Base-by-base conservation (phyloP, 2,329 filamentous ascomycete genomes). In the Davidsoniella eucalypti region DNA sequence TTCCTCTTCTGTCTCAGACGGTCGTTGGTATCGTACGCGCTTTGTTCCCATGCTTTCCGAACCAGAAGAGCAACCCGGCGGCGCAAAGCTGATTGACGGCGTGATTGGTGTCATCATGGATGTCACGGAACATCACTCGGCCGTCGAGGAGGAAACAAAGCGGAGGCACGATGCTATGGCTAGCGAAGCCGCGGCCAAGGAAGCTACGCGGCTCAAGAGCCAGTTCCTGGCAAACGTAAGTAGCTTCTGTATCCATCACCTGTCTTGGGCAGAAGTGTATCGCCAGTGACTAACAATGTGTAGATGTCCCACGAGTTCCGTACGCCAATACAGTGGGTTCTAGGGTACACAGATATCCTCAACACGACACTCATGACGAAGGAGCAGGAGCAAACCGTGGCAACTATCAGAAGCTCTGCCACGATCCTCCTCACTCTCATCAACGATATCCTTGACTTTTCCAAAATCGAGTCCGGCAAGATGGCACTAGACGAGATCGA, bases 401-500 rank as follows among this genome's bases (percentile, higher is more conserved):
- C 86, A 56, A 87, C 86, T 54, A 85, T 90, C 5, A 80, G 85
- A 58, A 73, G 82, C 47, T 88, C 83, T 5, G 84, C 82, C 0
- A 87, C 90, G 55, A 86, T 84, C 2, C 67, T 94, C 2, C 69
- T 94, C 17, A 90, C 85, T 0, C 82, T 94, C 39, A 93, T 94
- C 63, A 93, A 94, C 59, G 87, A 94, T 58, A 93, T 93, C 50
- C 68, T 94, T 1, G 87, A 93, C 63, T 88, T 93, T 61, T 92
- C 85, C 3, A 93, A 93, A 62, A 80, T 87, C 1, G 84, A 88
- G 60, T 85, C 81, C 7, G 84, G 84, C 2, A 71, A 80, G 6
- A 65, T 88, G 17, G 83, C 87, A 55, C 81, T 88, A 39, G 84
- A 87, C 62, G 82, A 87, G 57, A 82, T 87, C 0, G 82, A 86